Base-by-base conservation (phyloP, 2,329 filamentous ascomycete species). In the Grosmannia serpens region DNA sequence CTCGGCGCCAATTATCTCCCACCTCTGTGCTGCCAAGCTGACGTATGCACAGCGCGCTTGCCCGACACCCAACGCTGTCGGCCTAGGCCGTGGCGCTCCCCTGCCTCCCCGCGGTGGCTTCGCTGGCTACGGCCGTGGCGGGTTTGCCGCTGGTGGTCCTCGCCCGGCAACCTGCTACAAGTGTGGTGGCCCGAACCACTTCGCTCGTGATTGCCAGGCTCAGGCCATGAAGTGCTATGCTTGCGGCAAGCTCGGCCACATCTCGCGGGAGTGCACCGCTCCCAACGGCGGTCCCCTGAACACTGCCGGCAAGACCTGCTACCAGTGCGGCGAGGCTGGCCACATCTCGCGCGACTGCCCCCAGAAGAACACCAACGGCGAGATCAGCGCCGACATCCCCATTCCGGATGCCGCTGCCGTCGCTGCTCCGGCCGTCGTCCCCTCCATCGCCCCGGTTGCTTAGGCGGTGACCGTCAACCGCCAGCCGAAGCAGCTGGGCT, bases 141-240 rank as follows among this genome's bases (percentile, higher is more conserved):
- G 86, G 56, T 94, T 87, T 70, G 59, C 51, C 31, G 78, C 80
- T 66, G 85, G 85, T 64, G 84, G 83, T 58, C 83, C 86, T 67
- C 83, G 84, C 62, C 82, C 83, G 61, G 82, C 85, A 41, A 87
- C 85, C 57, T 88, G 85, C 76, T 87, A 87, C 74, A 87, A 87
- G 76, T 88, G 85, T 71, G 84, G 84, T 65, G 84, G 92, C 38
- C 94, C 94, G 61, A 99, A 99, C 81, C 94, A 99, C 77, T 99
- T 95, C 71, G 94, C 94, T 64, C 88, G 94, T 64, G 94, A 99
- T 70, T 99, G 94, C 81, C 94, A 97, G 79, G 91, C 94, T 66
- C 91, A 96, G 75, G 89, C 91, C 63, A 95, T 96, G 90, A 96
- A 96, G 79, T 96, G 91, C 81, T 96, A 96, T 70, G 91, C 91